Evolutionary conservation across 2,329 filamentous ascomycete genomes (phyloP).

Genomic region (Ascomycota sp.): DNA sequence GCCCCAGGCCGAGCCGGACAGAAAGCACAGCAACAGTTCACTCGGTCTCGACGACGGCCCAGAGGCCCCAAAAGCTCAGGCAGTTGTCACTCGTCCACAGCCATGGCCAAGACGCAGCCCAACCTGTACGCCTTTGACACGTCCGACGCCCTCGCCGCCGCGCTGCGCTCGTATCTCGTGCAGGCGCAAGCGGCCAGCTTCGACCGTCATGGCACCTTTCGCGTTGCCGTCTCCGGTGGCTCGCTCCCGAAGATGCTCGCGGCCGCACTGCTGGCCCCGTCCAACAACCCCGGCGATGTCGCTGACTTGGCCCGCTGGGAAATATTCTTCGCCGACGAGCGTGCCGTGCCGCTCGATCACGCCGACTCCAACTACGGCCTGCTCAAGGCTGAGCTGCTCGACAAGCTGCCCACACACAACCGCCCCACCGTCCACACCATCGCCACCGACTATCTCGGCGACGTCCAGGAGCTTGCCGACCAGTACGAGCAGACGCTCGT

Average conservation of each 20-base stretch:
- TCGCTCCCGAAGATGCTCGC: conserved; percentile 79
- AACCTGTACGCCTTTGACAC: conserved; percentile 66
- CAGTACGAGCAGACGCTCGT: conserved; percentile 82
- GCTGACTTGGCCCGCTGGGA: conserved; percentile 79
- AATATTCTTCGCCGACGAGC: conserved; percentile 96
- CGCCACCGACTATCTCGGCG: conserved; percentile 41
- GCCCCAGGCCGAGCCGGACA: no score
- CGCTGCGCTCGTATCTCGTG: conserved; percentile 66
- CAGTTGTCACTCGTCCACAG: no score
- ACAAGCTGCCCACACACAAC: conserved; percentile 56
- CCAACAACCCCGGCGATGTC: conserved; percentile 29
- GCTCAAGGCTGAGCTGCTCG: conserved; percentile 68
- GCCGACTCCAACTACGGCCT: conserved; percentile 86
- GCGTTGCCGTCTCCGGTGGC: conserved; percentile 81
- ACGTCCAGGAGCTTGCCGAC: conserved; percentile 83
- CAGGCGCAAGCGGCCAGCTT: conserved; percentile 64
- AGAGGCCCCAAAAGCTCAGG: no score
- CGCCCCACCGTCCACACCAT: conserved; percentile 62
- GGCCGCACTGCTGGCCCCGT: conserved; percentile 50
- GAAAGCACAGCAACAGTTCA: no score
- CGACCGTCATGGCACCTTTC: conserved; percentile 65
- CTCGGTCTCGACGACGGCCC: no score
- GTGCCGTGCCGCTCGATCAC: conserved; percentile 79
- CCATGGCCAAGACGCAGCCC: conserved; percentile 34
- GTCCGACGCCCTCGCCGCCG: conserved; percentile 48